Evolutionary conservation across 2,329 filamentous ascomycete species (phyloP).

Genomic region (Xylaria sp.): DNA sequence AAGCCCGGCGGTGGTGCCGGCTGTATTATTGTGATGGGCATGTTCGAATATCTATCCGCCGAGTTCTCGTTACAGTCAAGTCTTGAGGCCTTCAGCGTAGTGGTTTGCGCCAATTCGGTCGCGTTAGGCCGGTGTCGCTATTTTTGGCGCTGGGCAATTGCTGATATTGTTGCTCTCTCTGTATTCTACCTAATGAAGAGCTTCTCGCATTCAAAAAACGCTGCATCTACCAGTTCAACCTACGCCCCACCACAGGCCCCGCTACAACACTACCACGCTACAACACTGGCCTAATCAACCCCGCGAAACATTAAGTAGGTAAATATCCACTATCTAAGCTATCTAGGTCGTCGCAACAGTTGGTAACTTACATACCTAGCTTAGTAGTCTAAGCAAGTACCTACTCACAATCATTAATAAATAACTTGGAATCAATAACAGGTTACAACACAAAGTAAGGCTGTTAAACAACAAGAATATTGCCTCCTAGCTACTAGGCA

Average conservation of each 20-base stretch:
- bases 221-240: slow-evolving; percentile 11
- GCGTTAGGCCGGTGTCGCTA: neutral
- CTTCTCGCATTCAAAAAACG: slow-evolving; percentile 28
- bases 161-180: neutral
- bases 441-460: too few species aligned
- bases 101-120: neutral
- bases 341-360: too few species aligned
- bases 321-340: slow-evolving; percentile 13
- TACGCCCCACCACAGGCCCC: slow-evolving; percentile 17
- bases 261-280: slow-evolving; percentile 19
- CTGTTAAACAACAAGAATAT: too few species aligned
- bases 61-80: neutral
- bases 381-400: too few species aligned
- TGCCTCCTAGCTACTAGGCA: too few species aligned
- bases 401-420: too few species aligned
- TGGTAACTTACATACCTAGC: too few species aligned
- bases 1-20: slow-evolving; percentile 42
- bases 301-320: too few species aligned
- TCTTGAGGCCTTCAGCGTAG: neutral
- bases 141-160: slow-evolving; percentile 4
- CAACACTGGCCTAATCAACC: slow-evolving; percentile 10
- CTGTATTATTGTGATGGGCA: slow-evolving; percentile 53
- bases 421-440: too few species aligned
- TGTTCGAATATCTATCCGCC: slow-evolving; percentile 33
- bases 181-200: slow-evolving; percentile 4